These are phyloP conservation scores for Ganoderma lingzhi DNA, from an alignment of 1,284 basidiomycete species.

Conservation along the genomic window DNA sequence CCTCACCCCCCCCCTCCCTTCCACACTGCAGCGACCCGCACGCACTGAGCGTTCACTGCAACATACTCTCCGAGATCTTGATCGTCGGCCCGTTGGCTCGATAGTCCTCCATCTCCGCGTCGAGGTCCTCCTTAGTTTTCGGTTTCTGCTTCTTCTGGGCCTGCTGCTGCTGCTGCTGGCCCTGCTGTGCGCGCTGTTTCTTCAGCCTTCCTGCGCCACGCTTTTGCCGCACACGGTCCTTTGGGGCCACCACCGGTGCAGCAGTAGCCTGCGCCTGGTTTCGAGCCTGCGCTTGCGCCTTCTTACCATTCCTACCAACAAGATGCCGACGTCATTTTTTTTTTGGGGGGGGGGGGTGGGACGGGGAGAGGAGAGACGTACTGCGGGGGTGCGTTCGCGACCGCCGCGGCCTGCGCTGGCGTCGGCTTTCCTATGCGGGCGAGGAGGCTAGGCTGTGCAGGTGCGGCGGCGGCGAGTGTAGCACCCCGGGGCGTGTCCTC, in stretches of 20 bases:
- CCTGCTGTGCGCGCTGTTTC: conserved; percentile 48
- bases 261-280: conserved; percentile 2
- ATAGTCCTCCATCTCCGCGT: conserved; percentile 80
- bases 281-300: not conserved
- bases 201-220: conserved; percentile 74
- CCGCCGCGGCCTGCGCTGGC: conserved; percentile 11
- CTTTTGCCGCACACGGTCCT: conserved; percentile 53
- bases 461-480: conserved; percentile 28
- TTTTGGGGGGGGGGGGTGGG: too few relatives aligned
- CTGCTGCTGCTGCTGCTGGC: conserved; percentile 6
- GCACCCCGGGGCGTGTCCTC: conserved; percentile 36
- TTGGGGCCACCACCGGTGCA: conserved; percentile 26
- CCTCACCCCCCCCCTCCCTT: not conserved
- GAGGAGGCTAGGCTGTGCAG: conserved; percentile 46
- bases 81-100: conserved; percentile 43
- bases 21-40: not conserved
- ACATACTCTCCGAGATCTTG: conserved; percentile 5
- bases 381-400: not conserved
- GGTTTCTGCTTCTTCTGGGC: conserved; percentile 23
- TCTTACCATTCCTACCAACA: conserved; percentile 9
- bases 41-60: not conserved
- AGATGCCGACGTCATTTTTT: not conserved
- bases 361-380: not conserved
- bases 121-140: conserved; percentile 58
- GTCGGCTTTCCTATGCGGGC: conserved; percentile 40